Conservation (phyloP, 1,284 basidiomycete genomes). For the Ceratobasidium sp. region DNA sequence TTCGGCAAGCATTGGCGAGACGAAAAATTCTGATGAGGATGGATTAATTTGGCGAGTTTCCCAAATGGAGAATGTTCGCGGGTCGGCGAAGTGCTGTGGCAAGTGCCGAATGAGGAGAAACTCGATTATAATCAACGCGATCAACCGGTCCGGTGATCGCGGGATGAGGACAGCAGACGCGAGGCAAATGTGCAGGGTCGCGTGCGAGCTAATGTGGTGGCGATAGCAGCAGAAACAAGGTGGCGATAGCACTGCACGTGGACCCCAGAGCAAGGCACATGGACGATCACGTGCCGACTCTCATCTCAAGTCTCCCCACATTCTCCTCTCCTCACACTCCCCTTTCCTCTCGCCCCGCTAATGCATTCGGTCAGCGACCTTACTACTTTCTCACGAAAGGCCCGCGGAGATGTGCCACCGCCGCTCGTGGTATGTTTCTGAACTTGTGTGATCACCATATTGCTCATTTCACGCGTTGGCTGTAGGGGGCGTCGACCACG, state of each 20-base stretch:
- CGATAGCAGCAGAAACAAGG: not conserved
- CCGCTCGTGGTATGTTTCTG: slow-evolving; percentile 79
- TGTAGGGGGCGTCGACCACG: slow-evolving; percentile 77
- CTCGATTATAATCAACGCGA: not conserved
- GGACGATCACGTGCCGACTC: slow-evolving; percentile 7
- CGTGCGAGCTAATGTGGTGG: not conserved
- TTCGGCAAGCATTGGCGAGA: not conserved
- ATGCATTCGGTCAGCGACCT: slow-evolving; percentile 87
- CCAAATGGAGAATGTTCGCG: no score
- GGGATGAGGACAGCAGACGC: not conserved
- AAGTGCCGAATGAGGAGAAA: slow-evolving; percentile 10
- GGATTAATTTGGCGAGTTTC: no score
- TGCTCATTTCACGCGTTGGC: slow-evolving; percentile 27
- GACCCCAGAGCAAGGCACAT: slow-evolving; percentile 4
- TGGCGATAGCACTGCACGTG: slow-evolving; percentile 28
- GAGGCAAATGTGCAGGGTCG: slow-evolving; percentile 3
- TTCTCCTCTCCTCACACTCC: slow-evolving; percentile 5
- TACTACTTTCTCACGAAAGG: slow-evolving; percentile 82
- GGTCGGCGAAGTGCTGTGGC: slow-evolving; percentile 17
- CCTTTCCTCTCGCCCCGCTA: not conserved
- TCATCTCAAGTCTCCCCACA: slow-evolving; percentile 6
- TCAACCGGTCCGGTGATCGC: slow-evolving; percentile 3
- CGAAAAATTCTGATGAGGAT: no score
- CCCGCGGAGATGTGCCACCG: slow-evolving; percentile 84
- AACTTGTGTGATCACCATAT: slow-evolving; percentile 32